Evolutionary conservation across 2,329 filamentous ascomycete species (phyloP), one percentile per base, ranked within the genome.

Genomic region (Tolypocladium amazonense): DNA sequence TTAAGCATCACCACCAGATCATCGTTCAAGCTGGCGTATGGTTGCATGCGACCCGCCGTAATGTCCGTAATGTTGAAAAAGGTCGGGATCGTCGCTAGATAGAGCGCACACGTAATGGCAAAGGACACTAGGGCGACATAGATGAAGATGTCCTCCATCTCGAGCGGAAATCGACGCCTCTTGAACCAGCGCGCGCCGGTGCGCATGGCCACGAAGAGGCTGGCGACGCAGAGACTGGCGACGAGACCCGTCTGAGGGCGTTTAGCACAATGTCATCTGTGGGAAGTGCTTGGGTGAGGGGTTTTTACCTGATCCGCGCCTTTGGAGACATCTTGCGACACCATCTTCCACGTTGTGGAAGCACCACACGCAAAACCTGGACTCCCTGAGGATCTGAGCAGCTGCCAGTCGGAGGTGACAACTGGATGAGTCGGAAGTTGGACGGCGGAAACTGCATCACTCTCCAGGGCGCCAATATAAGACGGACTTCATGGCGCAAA

Each of bases 111-210:
- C n/a, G 58, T 63, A 45, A 65, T 58, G 56, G 61, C 59, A n/a
- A 65, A 65, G 11, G 62, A 59, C 8, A 50, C 57, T 18, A 65
- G 23, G 15, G 63, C 59, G 27, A 59, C 3, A 39, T 65, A 64
- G 59, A 65, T 64, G 61, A 65, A 62, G n/a, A 62, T 30, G 56
- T 65, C 63, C 30, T 65, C 62, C 50, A 59, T 57, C 37, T 65
- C 38, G 18, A 59, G 18, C 1, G 63, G 63, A 1, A 60, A 30
- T 30, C 35, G 61, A 15, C 61, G 62, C n/a, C 56, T 54, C 58
- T 64, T 65, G 57, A 56, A 65, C 59, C 61, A 62, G 43, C 63
- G 62, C 6, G 63, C 63, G 41, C 57, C 62, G 14, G 58, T 61
- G 33, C 63, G 63, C 50, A 61, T 47, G 50, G 50, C 47, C 33